A percentile compares a stretch with the other conserved stretches of the same genome.
Evolutionary conservation across 2,329 filamentous ascomycete genomes (phyloP).

Genomic region (Paradendryphiella salina): DNA sequence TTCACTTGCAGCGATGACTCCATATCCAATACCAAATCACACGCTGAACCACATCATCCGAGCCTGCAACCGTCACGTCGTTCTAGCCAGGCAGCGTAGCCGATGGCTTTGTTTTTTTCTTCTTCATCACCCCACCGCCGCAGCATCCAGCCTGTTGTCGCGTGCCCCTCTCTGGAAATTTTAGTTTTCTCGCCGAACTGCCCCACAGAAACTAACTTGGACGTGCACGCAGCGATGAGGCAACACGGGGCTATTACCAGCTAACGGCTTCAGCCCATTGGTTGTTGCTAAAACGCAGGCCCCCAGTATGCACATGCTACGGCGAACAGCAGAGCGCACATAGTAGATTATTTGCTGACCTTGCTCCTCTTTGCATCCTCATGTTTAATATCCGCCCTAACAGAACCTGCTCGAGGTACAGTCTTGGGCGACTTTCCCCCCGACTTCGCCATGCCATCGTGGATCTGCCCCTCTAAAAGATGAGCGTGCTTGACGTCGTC

Average conservation of each 20-base stretch:
- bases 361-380: constrained; percentile 16
- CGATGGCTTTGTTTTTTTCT: not conserved
- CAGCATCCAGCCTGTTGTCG: constrained; percentile 18
- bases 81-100: constrained; percentile 1
- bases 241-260: constrained; percentile 33
- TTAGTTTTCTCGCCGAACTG: constrained; percentile 22
- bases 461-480: constrained; percentile 23
- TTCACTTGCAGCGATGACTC: constrained; percentile 30
- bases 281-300: constrained; percentile 31
- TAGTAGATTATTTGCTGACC: constrained; percentile 25
- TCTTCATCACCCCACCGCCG: constrained; percentile 1
- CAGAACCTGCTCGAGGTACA: constrained; percentile 1
- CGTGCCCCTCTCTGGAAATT: constrained; percentile 30
- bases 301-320: constrained; percentile 28
- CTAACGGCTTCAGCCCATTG: constrained; percentile 29
- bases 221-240: constrained; percentile 35
- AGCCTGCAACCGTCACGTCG: not conserved
- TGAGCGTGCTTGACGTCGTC: constrained; percentile 30
- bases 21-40: constrained; percentile 16
- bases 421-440: constrained; percentile 1
- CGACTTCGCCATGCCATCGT: constrained; percentile 7
- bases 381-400: constrained; percentile 24
- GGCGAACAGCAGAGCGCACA: constrained; percentile 30
- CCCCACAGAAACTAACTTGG: constrained; percentile 41
- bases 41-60: constrained; percentile 13